Percentiles rank a stretch among this genome's conserved stretches.
Evolutionary conservation across 164 flowering plant species (phyloP).

Genomic region (Brasenia schreberi): DNA sequence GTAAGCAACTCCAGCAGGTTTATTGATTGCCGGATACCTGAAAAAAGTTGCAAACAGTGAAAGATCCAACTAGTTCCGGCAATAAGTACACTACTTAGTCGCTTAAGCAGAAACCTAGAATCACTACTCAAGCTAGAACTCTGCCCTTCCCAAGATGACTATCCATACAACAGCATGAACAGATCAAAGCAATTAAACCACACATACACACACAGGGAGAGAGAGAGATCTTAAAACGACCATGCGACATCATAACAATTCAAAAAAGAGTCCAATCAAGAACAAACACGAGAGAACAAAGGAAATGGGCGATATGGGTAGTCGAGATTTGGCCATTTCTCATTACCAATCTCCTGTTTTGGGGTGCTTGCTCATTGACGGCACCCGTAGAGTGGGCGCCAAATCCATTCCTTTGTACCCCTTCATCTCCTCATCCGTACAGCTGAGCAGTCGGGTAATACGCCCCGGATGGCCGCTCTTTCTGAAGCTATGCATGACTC

Average conservation of each 20-base stretch:
- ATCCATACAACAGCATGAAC: neutral
- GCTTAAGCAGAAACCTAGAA: too few species aligned
- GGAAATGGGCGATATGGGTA: neutral
- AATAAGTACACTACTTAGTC: too few species aligned
- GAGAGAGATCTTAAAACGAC: neutral
- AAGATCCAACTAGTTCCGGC: neutral
- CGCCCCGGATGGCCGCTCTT: constrained; percentile 87
- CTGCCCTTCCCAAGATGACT: neutral
- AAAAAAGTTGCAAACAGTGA: constrained; percentile 2
- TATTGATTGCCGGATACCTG: constrained; percentile 98
- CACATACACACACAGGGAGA: neutral
- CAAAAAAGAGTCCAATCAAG: neutral
- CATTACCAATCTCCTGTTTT: constrained; percentile 89
- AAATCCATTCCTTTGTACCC: constrained; percentile 70
- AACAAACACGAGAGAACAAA: too few species aligned
- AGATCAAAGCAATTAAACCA: neutral
- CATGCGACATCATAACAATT: neutral
- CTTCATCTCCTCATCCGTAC: constrained; percentile 87
- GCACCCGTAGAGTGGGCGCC: constrained; percentile 93
- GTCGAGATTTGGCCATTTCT: neutral
- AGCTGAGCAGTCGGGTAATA: constrained; percentile 83
- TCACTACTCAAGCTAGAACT: neutral
- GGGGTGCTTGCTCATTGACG: constrained; percentile 96
- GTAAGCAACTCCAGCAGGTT: constrained; percentile 89
- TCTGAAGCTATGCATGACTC: constrained; percentile 77